These are phyloP conservation scores for Cutaneotrichosporon spelunceum DNA, from an alignment of 1,284 basidiomycete species.

Conservation along the genomic window DNA sequence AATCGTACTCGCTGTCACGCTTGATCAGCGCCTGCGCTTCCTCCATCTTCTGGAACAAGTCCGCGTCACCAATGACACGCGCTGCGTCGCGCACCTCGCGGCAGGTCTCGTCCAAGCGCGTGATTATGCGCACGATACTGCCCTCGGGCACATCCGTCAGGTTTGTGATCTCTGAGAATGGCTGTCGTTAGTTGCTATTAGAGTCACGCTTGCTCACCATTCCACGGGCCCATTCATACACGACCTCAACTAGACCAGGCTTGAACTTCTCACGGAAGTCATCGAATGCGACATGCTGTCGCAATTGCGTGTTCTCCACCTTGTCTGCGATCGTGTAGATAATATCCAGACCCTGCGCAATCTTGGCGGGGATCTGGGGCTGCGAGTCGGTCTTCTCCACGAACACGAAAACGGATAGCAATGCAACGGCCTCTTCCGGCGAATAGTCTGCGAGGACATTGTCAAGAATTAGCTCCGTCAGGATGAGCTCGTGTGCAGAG, in stretches of 20 bases:
- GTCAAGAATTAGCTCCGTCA: constrained; percentile 95
- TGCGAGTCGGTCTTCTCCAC: constrained; percentile 93
- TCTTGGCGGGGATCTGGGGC: constrained; percentile 70
- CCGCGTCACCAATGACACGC: constrained; percentile 92
- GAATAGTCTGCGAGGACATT: constrained; percentile 86
- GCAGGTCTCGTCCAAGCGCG: constrained; percentile 93
- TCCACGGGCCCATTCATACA: constrained; percentile 98
- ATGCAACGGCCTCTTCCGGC: constrained; percentile 94
- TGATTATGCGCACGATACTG: constrained; percentile 94
- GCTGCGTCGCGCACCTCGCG: constrained; percentile 95
- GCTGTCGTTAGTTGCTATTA: constrained; percentile 55
- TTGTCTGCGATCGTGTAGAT: constrained; percentile 80
- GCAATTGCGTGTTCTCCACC: constrained; percentile 73
- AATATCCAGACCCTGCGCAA: constrained; percentile 67
- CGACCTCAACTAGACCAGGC: constrained; percentile 88
- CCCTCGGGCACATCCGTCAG: constrained; percentile 96
- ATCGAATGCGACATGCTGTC: constrained; percentile 71
- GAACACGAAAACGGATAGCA: constrained; percentile 94
- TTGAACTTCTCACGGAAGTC: constrained; percentile 73
- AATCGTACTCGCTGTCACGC: constrained; percentile 71
- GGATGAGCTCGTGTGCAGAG: constrained; percentile 88
- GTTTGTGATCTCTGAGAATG: constrained; percentile 88
- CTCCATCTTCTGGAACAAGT: constrained; percentile 97
- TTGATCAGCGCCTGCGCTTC: constrained; percentile 89
- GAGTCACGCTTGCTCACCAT: constrained; percentile 62